Evolutionary conservation across 352 stramenopile species (phyloP).

Genomic region (Phytophthora melonis): DNA sequence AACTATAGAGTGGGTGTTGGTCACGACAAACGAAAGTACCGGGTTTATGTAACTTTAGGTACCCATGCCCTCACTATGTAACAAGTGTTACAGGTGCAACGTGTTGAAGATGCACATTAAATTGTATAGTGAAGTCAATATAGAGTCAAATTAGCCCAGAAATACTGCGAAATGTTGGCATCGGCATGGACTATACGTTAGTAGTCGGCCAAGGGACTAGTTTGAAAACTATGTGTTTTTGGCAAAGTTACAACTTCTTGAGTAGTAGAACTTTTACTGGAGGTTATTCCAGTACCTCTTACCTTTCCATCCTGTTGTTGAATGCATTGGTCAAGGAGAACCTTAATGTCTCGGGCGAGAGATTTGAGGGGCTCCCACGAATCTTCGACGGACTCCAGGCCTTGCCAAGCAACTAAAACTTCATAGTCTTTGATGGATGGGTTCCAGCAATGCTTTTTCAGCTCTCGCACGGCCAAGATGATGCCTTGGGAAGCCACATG

Average conservation of each 20-base stretch:
- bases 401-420: slow-evolving; percentile 10
- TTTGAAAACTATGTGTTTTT: too few relatives aligned
- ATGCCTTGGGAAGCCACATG: slow-evolving; percentile 16
- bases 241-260: not conserved
- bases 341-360: not conserved
- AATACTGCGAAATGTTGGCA: not conserved
- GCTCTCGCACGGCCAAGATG: not conserved
- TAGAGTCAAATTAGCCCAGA: not conserved
- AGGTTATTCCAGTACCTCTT: not conserved
- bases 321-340: not conserved
- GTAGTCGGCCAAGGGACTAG: too few relatives aligned
- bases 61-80: not conserved
- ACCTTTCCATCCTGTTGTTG: not conserved
- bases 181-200: too few relatives aligned
- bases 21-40: too few relatives aligned
- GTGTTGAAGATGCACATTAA: not conserved
- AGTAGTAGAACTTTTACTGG: not conserved
- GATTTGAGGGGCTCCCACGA: slow-evolving; percentile 1
- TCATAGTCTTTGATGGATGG: slow-evolving; percentile 12
- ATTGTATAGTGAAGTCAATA: not conserved
- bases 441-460: slow-evolving; percentile 17
- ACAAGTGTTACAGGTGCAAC: not conserved
- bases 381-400: slow-evolving; percentile 8
- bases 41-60: not conserved
- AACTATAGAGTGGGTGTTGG: too few relatives aligned